Evolutionary conservation across 1,139 yeast genomes (phyloP).

Genomic region (Ogataea hybrid): DNA sequence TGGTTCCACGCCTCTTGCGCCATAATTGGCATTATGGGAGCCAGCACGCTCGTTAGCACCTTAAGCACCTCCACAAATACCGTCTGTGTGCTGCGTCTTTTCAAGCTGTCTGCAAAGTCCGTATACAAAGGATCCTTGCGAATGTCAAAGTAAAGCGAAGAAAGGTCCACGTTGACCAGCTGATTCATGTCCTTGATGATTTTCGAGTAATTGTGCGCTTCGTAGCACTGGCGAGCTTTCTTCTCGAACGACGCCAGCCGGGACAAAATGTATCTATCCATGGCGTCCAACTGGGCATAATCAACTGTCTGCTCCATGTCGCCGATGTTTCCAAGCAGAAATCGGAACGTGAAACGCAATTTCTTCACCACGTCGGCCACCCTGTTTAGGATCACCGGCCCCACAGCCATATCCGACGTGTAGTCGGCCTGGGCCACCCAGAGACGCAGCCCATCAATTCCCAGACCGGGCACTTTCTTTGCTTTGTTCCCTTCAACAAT

Average conservation of each 20-base stretch:
- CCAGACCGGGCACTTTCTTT: conserved; percentile 62
- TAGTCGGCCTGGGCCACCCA: conserved; percentile 92
- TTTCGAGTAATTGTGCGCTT: conserved; percentile 62
- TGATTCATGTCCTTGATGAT: conserved; percentile 57
- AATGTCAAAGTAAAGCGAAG: conserved; percentile 83
- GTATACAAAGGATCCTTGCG: conserved; percentile 86
- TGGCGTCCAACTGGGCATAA: conserved; percentile 44
- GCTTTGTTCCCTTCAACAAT: conserved; percentile 66
- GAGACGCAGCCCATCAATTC: conserved; percentile 86
- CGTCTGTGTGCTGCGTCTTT: conserved; percentile 68
- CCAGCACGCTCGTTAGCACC: conserved; percentile 60
- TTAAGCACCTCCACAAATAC: conserved; percentile 62
- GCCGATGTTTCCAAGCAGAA: conserved; percentile 71
- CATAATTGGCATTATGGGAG: conserved; percentile 81
- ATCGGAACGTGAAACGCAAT: conserved; percentile 77
- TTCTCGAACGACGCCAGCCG: conserved; percentile 50
- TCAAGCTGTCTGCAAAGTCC: conserved; percentile 45
- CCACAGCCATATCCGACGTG: conserved; percentile 73
- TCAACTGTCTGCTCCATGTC: conserved; percentile 32
- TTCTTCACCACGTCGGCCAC: conserved; percentile 82
- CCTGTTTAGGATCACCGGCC: conserved; percentile 68
- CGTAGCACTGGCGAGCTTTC: conserved; percentile 45
- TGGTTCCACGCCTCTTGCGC: conserved; percentile 87
- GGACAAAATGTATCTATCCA: conserved; percentile 67
- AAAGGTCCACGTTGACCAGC: conserved; percentile 72